Conservation (phyloP, 2,329 filamentous ascomycete genomes). For the Botrytis fabae region DNA sequence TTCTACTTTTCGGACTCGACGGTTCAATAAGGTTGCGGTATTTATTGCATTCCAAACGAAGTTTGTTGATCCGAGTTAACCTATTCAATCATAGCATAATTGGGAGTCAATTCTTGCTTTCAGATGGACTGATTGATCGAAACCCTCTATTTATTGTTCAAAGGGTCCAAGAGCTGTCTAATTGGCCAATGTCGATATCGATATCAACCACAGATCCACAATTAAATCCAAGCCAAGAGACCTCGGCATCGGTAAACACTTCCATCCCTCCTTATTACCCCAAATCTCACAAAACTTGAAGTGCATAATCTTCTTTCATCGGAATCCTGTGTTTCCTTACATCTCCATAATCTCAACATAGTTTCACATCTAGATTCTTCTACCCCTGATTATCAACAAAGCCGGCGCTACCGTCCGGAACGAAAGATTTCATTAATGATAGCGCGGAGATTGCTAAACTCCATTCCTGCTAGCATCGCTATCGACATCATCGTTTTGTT, state of each 20-base stretch:
- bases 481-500: conserved; percentile 4
- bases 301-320: background rate
- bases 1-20: background rate
- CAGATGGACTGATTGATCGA: background rate
- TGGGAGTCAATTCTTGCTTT: background rate
- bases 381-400: background rate
- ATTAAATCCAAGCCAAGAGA: background rate
- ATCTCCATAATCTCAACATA: too few relatives aligned
- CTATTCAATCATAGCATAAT: background rate
- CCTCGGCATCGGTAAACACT: conserved; percentile 12
- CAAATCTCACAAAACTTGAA: background rate
- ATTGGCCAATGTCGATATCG: background rate
- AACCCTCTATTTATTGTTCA: background rate
- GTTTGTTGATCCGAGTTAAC: background rate
- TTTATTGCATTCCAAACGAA: background rate
- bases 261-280: background rate
- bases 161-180: background rate
- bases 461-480: background rate
- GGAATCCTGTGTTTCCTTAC: background rate
- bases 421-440: background rate
- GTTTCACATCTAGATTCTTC: background rate
- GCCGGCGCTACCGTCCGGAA: background rate
- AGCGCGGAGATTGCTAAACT: background rate
- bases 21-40: background rate
- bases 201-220: background rate